Evolutionary conservation across 2,329 filamentous ascomycete species (phyloP).

Genomic region (Fusarium sp.): DNA sequence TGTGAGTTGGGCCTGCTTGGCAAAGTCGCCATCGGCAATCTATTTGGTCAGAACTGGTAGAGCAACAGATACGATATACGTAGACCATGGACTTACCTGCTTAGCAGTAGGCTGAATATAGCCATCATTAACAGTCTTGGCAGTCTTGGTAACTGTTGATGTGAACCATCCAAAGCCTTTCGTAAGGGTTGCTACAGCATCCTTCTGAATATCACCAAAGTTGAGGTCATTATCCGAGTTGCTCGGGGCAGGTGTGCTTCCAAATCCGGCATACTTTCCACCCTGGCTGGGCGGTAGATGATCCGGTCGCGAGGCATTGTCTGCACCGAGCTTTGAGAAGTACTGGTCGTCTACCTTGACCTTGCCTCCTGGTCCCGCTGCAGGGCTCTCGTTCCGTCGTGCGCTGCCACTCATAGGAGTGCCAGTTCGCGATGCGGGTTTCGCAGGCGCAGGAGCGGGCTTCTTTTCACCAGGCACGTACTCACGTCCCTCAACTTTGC

Average conservation of each 20-base stretch:
- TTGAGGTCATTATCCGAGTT: constrained; percentile 64
- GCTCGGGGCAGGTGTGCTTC: constrained; percentile 75
- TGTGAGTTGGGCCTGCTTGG: constrained; percentile 72
- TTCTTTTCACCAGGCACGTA: constrained; percentile 82
- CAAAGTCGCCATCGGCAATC: constrained; percentile 85
- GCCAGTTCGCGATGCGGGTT: constrained; percentile 55
- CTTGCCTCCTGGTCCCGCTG: constrained; percentile 59
- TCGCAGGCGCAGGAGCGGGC: constrained; percentile 51
- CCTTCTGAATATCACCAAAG: constrained; percentile 90
- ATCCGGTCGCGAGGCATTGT: constrained; percentile 82
- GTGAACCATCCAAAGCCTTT: constrained; percentile 97
- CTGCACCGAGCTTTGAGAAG: constrained; percentile 85
- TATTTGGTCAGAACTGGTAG: constrained; percentile 55
- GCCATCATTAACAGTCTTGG: constrained; percentile 89
- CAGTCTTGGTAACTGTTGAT: constrained; percentile 87
- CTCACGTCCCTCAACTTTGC: constrained; percentile 88
- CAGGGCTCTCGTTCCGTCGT: constrained; percentile 58
- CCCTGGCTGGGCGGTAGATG: constrained; percentile 87
- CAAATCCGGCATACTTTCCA: constrained; percentile 93
- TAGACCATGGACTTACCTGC: constrained; percentile 68
- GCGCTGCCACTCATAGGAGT: constrained; percentile 59
- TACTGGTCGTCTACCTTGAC: constrained; percentile 85
- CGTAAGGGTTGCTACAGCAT: constrained; percentile 87
- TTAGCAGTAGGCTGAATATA: constrained; percentile 95
- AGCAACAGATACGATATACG: constrained; percentile 3